Evolutionary conservation across 371 early-diverging fungal species (phyloP), one percentile per base, ranked within the genome.

Genomic region (Mortierella sp.): DNA sequence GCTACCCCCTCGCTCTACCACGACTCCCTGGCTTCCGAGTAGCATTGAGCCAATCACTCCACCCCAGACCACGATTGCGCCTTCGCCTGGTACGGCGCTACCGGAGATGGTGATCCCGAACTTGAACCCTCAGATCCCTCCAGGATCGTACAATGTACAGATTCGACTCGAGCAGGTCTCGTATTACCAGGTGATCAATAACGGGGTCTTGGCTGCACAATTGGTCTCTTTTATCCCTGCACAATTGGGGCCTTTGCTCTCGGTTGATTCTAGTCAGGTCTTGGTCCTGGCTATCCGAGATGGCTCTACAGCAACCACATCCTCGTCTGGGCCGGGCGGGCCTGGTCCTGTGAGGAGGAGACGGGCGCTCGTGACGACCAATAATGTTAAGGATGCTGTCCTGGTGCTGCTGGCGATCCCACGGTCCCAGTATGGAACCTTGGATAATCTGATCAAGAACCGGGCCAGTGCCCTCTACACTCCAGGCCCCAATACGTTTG

Each of bases 111-210:
- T 61, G n/a, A 61, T 61, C 15, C 62, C 62, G 5, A 48, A 61
- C 29, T 9, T 26, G 4, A 21, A 61, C 51, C 62, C 62, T 4
- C n/a, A 45, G 21, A 61, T 61, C 62, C 62, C 62, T 1, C 47
- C 47, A 6, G 29, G 29, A 4, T 61, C 62, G 28, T 26, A 43
- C 62, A 47, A 47, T 2, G 62, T 61, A 18, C 62, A 61, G 6
- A 4, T 61, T 47, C 62, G 62, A 7, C 29, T 61, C 9, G 50
- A 61, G 37, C 62, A n/a, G 0, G 62, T 61, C 18, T 61, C 62
- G 7, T 61, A 61, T 21, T 61, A 61, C 37, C 62, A 61, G 25
- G 62, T 61, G 62, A 61, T 50, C 47, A 50, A 16, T n/a, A 61
- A 61, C 11, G 62, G 62, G 14, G 47, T 61, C 26, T 21, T 61